A percentile compares a stretch with the other conserved stretches of the same genome.
phyloP scores from a whole-genome alignment of 2,329 filamentous ascomycete species.

The Fusarium irregulare region DNA sequence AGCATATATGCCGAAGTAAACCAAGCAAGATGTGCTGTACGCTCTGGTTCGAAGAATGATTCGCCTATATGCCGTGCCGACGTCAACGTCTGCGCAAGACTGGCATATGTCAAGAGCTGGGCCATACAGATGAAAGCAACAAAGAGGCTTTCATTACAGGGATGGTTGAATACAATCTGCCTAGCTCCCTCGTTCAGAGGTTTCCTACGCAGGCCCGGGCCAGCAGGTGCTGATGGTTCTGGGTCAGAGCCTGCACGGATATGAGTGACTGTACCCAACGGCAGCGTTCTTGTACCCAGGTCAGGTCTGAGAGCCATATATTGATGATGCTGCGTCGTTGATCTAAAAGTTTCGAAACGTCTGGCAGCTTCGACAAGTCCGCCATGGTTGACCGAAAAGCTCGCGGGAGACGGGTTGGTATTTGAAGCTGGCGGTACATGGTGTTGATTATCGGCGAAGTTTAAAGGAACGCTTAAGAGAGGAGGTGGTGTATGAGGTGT shows the following conservation, averaged over 20 bases:
- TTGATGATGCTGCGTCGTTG: constrained; percentile 34
- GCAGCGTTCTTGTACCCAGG: constrained; percentile 24
- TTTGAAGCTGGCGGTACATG: not conserved
- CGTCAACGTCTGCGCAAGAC: constrained; percentile 41
- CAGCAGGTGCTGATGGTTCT: constrained; percentile 14
- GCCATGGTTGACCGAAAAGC: constrained; percentile 35
- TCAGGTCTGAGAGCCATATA: constrained; percentile 41
- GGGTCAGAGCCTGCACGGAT: constrained; percentile 38
- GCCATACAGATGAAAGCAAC: constrained; percentile 44
- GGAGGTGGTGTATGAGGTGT: constrained; percentile 39
- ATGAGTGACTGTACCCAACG: constrained; percentile 37
- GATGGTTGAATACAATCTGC: constrained; percentile 42
- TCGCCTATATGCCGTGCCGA: constrained; percentile 36
- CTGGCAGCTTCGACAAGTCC: constrained; percentile 42
- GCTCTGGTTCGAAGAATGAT: constrained; percentile 39
- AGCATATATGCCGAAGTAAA: constrained; percentile 42
- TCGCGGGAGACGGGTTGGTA: constrained; percentile 1
- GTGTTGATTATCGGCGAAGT: constrained; percentile 15
- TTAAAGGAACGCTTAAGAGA: constrained; percentile 19
- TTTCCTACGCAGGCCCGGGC: constrained; percentile 38
- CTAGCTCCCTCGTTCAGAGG: constrained; percentile 40
- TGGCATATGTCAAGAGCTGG: constrained; percentile 40
- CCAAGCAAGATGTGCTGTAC: constrained; percentile 41
- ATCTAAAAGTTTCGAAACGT: constrained; percentile 41
- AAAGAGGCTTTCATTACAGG: constrained; percentile 43